phyloP scores from a whole-genome alignment of 1,139 yeast species.

The Sugiyamaella pinicola region DNA sequence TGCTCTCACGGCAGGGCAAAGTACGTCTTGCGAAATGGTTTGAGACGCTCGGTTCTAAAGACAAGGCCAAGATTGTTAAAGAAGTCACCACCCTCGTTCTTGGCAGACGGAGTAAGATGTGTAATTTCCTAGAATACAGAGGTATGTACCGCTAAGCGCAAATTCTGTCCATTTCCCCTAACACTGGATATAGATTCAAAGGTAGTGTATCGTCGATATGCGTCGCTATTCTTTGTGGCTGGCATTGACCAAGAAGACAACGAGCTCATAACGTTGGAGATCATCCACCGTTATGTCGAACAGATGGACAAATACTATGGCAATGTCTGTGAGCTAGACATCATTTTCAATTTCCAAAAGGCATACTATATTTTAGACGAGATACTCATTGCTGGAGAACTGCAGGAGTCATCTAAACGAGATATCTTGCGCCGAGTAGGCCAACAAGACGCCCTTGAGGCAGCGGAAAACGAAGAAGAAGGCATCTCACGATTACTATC shows the following conservation, averaged over 20 bases:
- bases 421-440: slow-evolving; percentile 76
- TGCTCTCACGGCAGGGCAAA: slow-evolving; percentile 93
- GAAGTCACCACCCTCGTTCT: slow-evolving; percentile 86
- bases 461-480: slow-evolving; percentile 56
- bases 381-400: slow-evolving; percentile 73
- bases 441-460: slow-evolving; percentile 77
- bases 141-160: slow-evolving; percentile 33
- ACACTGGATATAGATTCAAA: slow-evolving; percentile 57
- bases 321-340: slow-evolving; percentile 86
- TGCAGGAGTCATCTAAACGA: slow-evolving; percentile 80
- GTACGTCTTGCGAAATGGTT: slow-evolving; percentile 95
- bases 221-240: slow-evolving; percentile 84
- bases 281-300: slow-evolving; percentile 92
- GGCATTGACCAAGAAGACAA: slow-evolving; percentile 86
- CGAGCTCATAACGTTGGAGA: slow-evolving; percentile 81
- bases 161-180: neutral
- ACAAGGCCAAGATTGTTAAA: slow-evolving; percentile 77
- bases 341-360: slow-evolving; percentile 90
- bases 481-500: slow-evolving; percentile 37
- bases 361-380: slow-evolving; percentile 94
- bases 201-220: slow-evolving; percentile 87
- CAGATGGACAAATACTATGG: slow-evolving; percentile 96
- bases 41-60: slow-evolving; percentile 74
- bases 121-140: slow-evolving; percentile 89
- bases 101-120: slow-evolving; percentile 89